Evolutionary conservation across 2,329 filamentous ascomycete genomes (phyloP).

Genomic region (Colletotrichum zoysiae): DNA sequence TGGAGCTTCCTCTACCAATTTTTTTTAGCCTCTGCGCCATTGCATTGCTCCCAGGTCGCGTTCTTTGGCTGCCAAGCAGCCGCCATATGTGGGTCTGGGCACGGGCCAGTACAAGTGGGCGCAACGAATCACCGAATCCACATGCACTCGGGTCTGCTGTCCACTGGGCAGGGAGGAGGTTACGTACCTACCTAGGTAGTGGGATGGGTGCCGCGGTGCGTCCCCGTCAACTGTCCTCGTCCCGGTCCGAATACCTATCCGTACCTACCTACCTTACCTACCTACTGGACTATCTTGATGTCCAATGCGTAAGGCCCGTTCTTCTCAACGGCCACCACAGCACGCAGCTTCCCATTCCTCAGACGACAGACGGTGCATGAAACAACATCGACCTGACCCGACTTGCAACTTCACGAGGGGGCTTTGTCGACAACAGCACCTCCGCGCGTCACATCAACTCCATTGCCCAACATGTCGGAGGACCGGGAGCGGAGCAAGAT

Average conservation of each 20-base stretch:
- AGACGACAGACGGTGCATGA: conserved; percentile 27
- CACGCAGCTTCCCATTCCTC: conserved; percentile 35
- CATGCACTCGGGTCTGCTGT: conserved; percentile 14
- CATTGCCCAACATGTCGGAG: conserved; percentile 66
- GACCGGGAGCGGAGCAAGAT: conserved; percentile 66
- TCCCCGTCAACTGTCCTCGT: conserved; percentile 4
- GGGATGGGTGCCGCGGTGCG: conserved; percentile 21
- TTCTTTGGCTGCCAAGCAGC: conserved; percentile 32
- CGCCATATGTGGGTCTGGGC: conserved; percentile 31
- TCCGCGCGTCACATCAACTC: not conserved
- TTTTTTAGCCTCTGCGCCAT: conserved; percentile 43
- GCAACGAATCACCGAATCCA: conserved; percentile 18
- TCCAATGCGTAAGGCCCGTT: conserved; percentile 23
- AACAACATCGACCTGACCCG: conserved; percentile 27
- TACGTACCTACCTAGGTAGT: conserved; percentile 39
- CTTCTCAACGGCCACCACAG: conserved; percentile 28
- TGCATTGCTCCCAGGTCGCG: conserved; percentile 38
- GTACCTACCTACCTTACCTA: not conserved
- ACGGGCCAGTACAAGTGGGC: conserved; percentile 26
- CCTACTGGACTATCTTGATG: conserved; percentile 2
- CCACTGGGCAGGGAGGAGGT: conserved; percentile 8
- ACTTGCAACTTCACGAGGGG: conserved; percentile 24
- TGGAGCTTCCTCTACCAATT: conserved; percentile 43
- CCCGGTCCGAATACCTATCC: not conserved
- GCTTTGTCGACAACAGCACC: not conserved